Evolutionary conservation across 2,329 filamentous ascomycete species (phyloP), one percentile per base, ranked within the genome.

Genomic region (Epichloe brachyelytri): DNA sequence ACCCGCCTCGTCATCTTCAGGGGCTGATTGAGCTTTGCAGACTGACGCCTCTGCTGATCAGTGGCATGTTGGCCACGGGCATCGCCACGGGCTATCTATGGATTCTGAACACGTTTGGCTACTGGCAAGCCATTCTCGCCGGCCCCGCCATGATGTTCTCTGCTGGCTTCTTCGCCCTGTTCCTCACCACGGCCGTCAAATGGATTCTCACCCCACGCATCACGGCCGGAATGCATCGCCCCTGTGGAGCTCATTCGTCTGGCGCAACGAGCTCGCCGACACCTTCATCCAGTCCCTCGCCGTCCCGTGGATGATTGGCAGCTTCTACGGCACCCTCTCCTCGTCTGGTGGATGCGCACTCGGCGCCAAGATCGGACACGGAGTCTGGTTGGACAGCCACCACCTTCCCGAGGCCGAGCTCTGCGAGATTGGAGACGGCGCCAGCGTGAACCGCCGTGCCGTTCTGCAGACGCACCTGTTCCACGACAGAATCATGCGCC

Each of bases 251-350:
- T 56, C 55, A 2, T 59, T 59, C 33, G 57, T 59, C 38, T 59
- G 57, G 57, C 56, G 57, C 50, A 59, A 59, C 44, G 57, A 81
- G 52, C 67, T 86, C 43, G 85, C 82, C 15, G 77, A 80, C 58
- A 63, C 66, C 30, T 82, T 86, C 59, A 67, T 86, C 44, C 72
- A 77, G 47, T 52, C 51, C 8, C 44, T 59, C 8, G 56, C 54
- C 10, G 49, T 57, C 1, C 57, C 57, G 4, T 55, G 54, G 46
- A 44, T 58, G 41, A 53, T 54, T 2, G 40, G 39, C 14, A 38
- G 43, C 20, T 52, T 52, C 48, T 57, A 58, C 49, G 57, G 57
- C 51, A 59, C 57, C 3, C 57, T 0, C 20, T 59, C 2, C 53
- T 59, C 11, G 45, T 43, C 30, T 48, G 51, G 43, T 58, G 55